A percentile compares a stretch with the other conserved stretches of the same genome.
Evolutionary conservation across 129 eudicot species (phyloP).

Genomic region (Mikania micrantha): DNA sequence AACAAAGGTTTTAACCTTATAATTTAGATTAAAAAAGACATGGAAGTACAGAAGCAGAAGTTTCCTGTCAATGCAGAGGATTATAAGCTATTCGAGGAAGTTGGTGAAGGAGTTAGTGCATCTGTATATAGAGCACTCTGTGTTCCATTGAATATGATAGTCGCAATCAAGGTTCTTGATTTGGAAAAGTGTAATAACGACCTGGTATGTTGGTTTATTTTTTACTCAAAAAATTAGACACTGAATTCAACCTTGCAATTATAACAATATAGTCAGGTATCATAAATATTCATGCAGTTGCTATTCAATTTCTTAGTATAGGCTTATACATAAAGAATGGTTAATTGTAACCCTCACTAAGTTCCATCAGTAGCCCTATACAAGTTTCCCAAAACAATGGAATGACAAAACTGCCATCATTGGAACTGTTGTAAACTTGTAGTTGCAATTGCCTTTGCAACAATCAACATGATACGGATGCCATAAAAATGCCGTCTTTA

Average conservation of each 20-base stretch:
- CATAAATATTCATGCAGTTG: background rate
- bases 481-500: background rate
- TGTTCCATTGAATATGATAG: constrained; percentile 67
- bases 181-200: constrained; percentile 91
- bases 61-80: constrained; percentile 66
- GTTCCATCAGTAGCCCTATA: background rate
- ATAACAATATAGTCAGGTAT: background rate
- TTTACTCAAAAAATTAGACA: background rate
- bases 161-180: constrained; percentile 97
- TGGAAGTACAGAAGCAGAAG: constrained; percentile 50
- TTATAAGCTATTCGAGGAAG: constrained; percentile 73
- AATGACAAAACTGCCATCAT: background rate
- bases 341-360: background rate
- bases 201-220: constrained; percentile 52
- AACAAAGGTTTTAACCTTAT: constrained; percentile 22
- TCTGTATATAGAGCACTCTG: constrained; percentile 84
- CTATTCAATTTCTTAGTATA: background rate
- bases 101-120: constrained; percentile 98
- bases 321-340: background rate
- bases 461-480: constrained; percentile 3
- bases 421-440: background rate
- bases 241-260: background rate
- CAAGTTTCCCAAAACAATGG: constrained; percentile 3
- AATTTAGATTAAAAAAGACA: constrained; percentile 33
- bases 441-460: constrained; percentile 6